phyloP scores from a whole-genome alignment of 108 stramenopile species.

The Schizochytrium sp. region DNA sequence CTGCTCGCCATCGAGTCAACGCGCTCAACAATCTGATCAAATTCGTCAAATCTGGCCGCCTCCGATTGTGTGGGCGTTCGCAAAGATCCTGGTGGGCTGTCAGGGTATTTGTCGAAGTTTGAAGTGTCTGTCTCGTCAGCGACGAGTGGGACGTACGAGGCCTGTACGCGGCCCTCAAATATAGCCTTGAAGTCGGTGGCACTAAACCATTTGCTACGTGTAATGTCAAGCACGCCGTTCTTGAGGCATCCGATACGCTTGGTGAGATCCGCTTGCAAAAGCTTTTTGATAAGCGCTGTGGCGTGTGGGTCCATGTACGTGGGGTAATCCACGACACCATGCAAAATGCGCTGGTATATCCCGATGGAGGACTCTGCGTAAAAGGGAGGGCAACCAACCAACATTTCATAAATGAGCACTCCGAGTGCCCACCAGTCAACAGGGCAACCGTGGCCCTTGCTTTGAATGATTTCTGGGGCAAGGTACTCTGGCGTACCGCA shows the following conservation, averaged over 20 bases:
- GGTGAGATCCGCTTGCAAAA: conserved; percentile 59
- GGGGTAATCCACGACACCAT: conserved; percentile 62
- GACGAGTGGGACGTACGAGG: conserved; percentile 19
- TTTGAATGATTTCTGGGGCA: conserved; percentile 72
- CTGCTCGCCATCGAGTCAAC: neutral
- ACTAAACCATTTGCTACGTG: conserved; percentile 59
- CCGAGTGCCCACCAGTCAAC: conserved; percentile 60
- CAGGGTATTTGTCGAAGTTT: conserved; percentile 25
- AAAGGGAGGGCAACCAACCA: conserved; percentile 28
- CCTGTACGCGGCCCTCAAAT: neutral
- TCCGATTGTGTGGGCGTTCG: neutral
- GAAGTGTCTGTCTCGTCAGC: conserved; percentile 1
- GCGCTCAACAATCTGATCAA: neutral
- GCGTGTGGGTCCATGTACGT: conserved; percentile 59
- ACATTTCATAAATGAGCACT: conserved; percentile 51
- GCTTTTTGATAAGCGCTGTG: conserved; percentile 62
- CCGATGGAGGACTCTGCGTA: conserved; percentile 59
- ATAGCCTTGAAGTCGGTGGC: conserved; percentile 56
- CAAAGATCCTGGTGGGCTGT: neutral
- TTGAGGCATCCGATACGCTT: conserved; percentile 71
- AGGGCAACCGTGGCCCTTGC: conserved; percentile 41
- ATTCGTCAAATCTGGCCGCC: neutral
- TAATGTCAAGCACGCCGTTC: conserved; percentile 61
- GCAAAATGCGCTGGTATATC: conserved; percentile 63
- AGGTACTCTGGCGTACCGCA: conserved; percentile 61